Evolutionary conservation across 345 rosid species (phyloP).

Genomic region (Fremontodendron californicum): DNA sequence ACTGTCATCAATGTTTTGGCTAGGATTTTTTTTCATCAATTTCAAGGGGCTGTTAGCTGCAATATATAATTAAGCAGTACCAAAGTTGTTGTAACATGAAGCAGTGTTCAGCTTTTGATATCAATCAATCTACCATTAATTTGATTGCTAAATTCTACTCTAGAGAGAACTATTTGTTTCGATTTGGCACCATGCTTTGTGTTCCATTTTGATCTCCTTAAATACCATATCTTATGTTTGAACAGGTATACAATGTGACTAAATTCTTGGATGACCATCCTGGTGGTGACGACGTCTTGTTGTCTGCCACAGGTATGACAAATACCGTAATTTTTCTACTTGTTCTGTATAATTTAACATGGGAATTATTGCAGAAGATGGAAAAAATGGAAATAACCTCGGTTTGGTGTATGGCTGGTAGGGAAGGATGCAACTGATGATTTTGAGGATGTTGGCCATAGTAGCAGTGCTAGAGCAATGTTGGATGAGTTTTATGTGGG

Average conservation of each 20-base stretch:
- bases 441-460: conserved; percentile 92
- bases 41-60: too few relatives aligned
- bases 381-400: neutral
- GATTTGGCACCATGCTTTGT: neutral
- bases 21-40: too few relatives aligned
- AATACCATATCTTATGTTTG: conserved; percentile 1
- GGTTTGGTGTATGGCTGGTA: conserved; percentile 13
- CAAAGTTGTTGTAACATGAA: neutral
- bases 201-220: neutral
- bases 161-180: too few relatives aligned
- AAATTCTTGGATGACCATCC: conserved; percentile 81
- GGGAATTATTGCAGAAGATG: neutral
- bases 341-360: neutral
- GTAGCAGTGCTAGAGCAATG: conserved; percentile 77
- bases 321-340: neutral
- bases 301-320: conserved; percentile 53
- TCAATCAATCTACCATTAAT: too few relatives aligned
- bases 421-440: conserved; percentile 94
- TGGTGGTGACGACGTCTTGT: conserved; percentile 70
- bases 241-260: conserved; percentile 68
- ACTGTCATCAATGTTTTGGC: too few relatives aligned
- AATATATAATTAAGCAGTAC: too few relatives aligned
- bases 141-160: too few relatives aligned
- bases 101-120: neutral
- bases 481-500: conserved; percentile 80